Evolutionary conservation across 2,329 filamentous ascomycete species (phyloP).

Genomic region (Penicillium sp.): DNA sequence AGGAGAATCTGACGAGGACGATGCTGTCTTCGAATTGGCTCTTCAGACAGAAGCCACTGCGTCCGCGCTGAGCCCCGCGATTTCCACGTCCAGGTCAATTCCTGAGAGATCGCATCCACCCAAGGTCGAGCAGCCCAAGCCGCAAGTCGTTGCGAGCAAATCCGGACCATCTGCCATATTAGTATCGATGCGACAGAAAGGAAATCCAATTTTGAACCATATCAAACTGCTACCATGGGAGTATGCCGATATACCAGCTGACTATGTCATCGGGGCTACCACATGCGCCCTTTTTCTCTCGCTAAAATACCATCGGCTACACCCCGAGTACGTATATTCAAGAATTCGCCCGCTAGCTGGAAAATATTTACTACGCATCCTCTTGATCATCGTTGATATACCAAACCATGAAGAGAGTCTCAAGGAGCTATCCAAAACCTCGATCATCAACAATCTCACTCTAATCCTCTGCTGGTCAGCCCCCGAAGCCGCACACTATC

Average conservation of each 20-base stretch:
- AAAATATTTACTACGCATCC: slow-evolving; percentile 82
- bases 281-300: slow-evolving; percentile 93
- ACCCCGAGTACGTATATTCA: slow-evolving; percentile 97
- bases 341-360: slow-evolving; percentile 83
- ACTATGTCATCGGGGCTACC: slow-evolving; percentile 85
- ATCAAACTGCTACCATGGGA: slow-evolving; percentile 89
- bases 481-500: slow-evolving; percentile 88
- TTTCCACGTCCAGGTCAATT: slow-evolving; percentile 47
- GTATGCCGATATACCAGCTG: slow-evolving; percentile 93
- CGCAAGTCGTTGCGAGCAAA: slow-evolving; percentile 76
- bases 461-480: slow-evolving; percentile 93
- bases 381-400: slow-evolving; percentile 93
- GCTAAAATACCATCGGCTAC: slow-evolving; percentile 94
- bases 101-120: slow-evolving; percentile 35
- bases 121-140: slow-evolving; percentile 83
- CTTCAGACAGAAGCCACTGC: slow-evolving; percentile 36
- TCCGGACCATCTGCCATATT: slow-evolving; percentile 76
- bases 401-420: slow-evolving; percentile 89
- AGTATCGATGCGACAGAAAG: slow-evolving; percentile 90
- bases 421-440: slow-evolving; percentile 90
- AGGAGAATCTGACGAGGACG: slow-evolving; percentile 55
- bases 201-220: slow-evolving; percentile 86
- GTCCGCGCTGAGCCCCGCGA: slow-evolving; percentile 55
- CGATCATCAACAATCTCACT: slow-evolving; percentile 89
- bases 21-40: slow-evolving; percentile 49